Evolutionary conservation across 208 protist genomes (phyloP).

Genomic region (Herpetomonas samuelpessoai): DNA sequence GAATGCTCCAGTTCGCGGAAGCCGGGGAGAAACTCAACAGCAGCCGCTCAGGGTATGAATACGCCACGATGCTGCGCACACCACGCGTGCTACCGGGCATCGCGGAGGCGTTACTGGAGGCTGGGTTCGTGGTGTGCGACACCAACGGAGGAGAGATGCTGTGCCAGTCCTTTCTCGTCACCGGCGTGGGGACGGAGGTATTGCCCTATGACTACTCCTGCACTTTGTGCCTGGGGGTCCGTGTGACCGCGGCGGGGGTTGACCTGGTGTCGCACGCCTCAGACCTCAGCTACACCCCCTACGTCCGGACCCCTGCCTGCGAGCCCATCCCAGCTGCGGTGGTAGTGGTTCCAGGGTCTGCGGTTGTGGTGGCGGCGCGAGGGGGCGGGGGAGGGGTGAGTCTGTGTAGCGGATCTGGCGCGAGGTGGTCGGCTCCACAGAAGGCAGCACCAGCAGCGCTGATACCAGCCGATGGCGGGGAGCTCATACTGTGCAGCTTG

Average conservation of each 20-base stretch:
- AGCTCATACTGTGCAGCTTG: conserved; percentile 30
- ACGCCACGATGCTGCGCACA: not conserved
- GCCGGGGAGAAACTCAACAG: not conserved
- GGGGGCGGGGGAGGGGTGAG: conserved; percentile 58
- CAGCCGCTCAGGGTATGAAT: not conserved
- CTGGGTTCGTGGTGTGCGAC: not conserved
- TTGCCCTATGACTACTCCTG: conserved; percentile 75
- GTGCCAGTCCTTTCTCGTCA: conserved; percentile 48
- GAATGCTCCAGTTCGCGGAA: not conserved
- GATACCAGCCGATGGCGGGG: conserved; percentile 34
- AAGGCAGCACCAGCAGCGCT: conserved; percentile 33
- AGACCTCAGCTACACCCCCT: conserved; percentile 62
- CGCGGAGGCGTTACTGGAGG: not conserved
- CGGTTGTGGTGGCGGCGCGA: conserved; percentile 21
- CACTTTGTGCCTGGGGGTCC: conserved; percentile 51
- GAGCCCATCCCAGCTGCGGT: conserved; percentile 38
- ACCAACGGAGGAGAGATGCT: not conserved
- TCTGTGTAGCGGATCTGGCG: conserved; percentile 30
- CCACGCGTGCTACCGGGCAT: not conserved
- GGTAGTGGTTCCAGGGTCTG: conserved; percentile 6
- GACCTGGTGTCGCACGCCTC: conserved; percentile 38
- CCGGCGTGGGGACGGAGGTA: conserved; percentile 54
- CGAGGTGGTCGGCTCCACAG: conserved; percentile 29
- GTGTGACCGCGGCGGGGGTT: conserved; percentile 1
- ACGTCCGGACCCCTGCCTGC: conserved; percentile 25